Evolutionary conservation across 306 rosid species (phyloP).

Genomic region (Pyrus bretschneideri): DNA sequence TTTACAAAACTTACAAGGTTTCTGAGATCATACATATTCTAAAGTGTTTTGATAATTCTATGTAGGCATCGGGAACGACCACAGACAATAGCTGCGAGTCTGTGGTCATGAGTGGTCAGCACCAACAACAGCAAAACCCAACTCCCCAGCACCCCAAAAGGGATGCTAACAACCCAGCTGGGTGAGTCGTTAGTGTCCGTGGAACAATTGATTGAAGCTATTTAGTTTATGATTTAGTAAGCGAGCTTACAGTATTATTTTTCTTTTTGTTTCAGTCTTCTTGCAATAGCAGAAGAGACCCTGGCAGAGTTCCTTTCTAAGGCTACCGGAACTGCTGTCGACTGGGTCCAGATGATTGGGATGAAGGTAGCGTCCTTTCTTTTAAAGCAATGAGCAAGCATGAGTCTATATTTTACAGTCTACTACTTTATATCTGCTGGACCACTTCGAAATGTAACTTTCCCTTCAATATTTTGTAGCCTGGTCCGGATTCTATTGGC

Average conservation of each 20-base stretch:
- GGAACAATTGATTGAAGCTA: background rate
- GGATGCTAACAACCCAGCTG: constrained; percentile 99
- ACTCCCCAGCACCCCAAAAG: constrained; percentile 80
- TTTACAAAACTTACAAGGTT: background rate
- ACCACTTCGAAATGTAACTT: background rate
- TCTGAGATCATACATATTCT: background rate
- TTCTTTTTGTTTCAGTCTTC: constrained; percentile 47
- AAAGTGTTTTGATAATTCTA: background rate
- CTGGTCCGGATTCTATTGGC: constrained; percentile 99
- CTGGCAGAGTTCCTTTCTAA: constrained; percentile 99
- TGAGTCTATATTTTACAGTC: background rate
- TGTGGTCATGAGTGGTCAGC: constrained; percentile 99
- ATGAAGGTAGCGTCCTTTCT: constrained; percentile 58
- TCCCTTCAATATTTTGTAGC: constrained; percentile 34
- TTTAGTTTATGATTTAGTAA: background rate
- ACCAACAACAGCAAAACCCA: constrained; percentile 94
- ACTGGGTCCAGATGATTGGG: constrained; percentile 99
- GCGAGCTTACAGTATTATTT: background rate
- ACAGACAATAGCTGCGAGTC: constrained; percentile 99
- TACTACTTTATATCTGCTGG: background rate
- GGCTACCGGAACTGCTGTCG: constrained; percentile 99
- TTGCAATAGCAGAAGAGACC: constrained; percentile 98
- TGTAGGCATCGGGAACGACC: constrained; percentile 74
- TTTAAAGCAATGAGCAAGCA: background rate
- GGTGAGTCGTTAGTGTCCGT: constrained; percentile 33